Conservation (phyloP, 2,329 filamentous ascomycete species). For the Nemania sp. region DNA sequence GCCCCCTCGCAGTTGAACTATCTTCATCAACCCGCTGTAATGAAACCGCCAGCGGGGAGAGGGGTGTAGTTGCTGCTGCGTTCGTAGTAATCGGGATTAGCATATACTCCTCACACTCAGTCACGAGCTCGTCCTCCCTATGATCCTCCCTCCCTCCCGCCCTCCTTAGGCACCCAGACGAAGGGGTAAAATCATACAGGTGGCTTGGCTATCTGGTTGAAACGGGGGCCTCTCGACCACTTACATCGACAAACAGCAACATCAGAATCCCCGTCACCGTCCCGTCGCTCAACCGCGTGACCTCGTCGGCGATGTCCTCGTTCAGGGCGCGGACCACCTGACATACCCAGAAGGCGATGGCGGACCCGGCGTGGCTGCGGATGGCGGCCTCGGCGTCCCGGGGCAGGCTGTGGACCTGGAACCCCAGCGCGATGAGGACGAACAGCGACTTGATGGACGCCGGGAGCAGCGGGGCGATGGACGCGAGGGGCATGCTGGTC, state of each 20-base stretch:
- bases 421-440: slow-evolving; percentile 30
- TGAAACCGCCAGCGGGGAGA: slow-evolving; percentile 40
- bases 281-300: slow-evolving; percentile 30
- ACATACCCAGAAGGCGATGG: slow-evolving; percentile 37
- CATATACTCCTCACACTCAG: neutral
- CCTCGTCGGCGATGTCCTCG: slow-evolving; percentile 32
- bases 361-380: slow-evolving; percentile 10
- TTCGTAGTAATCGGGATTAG: slow-evolving; percentile 3
- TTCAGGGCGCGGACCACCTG: slow-evolving; percentile 39
- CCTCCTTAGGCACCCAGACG: no score
- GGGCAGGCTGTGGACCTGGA: slow-evolving; percentile 29
- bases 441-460: slow-evolving; percentile 27
- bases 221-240: slow-evolving; percentile 1
- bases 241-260: slow-evolving; percentile 40
- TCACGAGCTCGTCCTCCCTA: no score
- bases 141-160: no score
- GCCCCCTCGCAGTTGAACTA: slow-evolving; percentile 41
- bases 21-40: slow-evolving; percentile 36
- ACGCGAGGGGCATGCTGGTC: slow-evolving; percentile 19
- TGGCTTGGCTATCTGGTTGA: no score
- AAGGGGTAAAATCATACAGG: no score
- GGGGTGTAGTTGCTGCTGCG: slow-evolving; percentile 24
- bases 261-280: slow-evolving; percentile 39
- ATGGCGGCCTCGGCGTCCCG: slow-evolving; percentile 9
- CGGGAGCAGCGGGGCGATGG: slow-evolving; percentile 20